Evolutionary conservation across 805 yeast species (phyloP), one percentile per base, ranked within the genome.

Genomic region (Teunomyces funiuensis): DNA sequence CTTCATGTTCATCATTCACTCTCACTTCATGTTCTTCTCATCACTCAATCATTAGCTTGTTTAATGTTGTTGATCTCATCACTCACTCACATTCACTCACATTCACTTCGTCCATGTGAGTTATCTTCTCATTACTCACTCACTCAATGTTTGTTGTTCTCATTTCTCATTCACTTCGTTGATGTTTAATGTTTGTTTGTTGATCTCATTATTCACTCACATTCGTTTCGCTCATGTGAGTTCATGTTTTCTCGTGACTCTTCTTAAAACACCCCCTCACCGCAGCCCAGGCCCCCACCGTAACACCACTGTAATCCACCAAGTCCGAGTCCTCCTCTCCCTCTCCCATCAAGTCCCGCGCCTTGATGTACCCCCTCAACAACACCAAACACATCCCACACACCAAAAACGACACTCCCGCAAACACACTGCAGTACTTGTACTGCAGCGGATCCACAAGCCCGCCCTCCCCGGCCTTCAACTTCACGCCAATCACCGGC

Each of bases 401-500:
- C 2, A 50, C 54, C 4, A 49, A 11, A 36, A 56, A 56, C 1
- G 61, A 41, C 1, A 40, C 38, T 0, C 61, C 61, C 0, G 58
- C 46, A 31, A 56, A 56, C 16, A 53, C 39, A 15, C 55, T 45
- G 36, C 55, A 52, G 37, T 51, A 41, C 22, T 39, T 33, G 44
- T 55, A 56, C 43, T 49, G 58, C 18, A 40, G 38, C 2, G 55
- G 38, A 17, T 40, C 44, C 2, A 37, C 25, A 9, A 19, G 8
- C 9, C 51, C 55, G 3, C 45, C 50, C 13, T 27, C 33, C 5
- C 55, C 57, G 0, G 48, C 40, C 18, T 45, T 52, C 28, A 55
- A 40, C 18, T 54, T 30, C 26, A 55, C 42, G 1, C 61, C 61
- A 16, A 56, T 48, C 6, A 55, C 57, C 2, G 61, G 61, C 17